A percentile compares a stretch with the other conserved stretches of the same genome.
Evolutionary conservation across 768 basidiomycete species (phyloP).

Genomic region (Amanita thiersii): DNA sequence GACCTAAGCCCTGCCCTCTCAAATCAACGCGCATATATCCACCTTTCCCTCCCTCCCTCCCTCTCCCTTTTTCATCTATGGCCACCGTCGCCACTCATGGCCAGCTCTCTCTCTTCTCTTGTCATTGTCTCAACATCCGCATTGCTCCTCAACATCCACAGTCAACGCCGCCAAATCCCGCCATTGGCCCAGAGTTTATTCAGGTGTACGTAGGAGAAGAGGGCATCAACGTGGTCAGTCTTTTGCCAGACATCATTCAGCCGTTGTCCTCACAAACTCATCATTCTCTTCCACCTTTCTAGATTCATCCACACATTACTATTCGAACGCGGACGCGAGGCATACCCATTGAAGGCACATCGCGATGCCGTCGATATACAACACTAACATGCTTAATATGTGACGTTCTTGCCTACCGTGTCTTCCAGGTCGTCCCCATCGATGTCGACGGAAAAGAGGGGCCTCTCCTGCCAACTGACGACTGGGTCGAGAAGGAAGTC

Average conservation of each 20-base stretch:
- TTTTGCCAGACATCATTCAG: constrained; percentile 1
- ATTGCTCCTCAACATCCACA: constrained; percentile 32
- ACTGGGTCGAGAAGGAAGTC: constrained; percentile 70
- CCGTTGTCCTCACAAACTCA: constrained; percentile 6
- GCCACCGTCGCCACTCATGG: constrained; percentile 18
- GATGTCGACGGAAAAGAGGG: constrained; percentile 57
- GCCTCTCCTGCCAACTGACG: constrained; percentile 59
- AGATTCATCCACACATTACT: constrained; percentile 68
- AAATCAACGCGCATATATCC: constrained; percentile 2
- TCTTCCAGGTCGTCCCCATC: constrained; percentile 47
- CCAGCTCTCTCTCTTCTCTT: constrained; percentile 34
- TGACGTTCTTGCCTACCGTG: constrained; percentile 58
- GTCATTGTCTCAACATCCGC: constrained; percentile 67
- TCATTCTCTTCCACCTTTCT: constrained; percentile 12
- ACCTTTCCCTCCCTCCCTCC: constrained; percentile 8
- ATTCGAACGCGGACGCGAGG: constrained; percentile 49
- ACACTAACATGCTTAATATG: constrained; percentile 67
- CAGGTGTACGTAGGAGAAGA: constrained; percentile 58
- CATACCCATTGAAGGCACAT: constrained; percentile 31
- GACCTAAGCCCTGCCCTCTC: constrained; percentile 2
- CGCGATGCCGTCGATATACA: constrained; percentile 49
- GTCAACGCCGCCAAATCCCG: constrained; percentile 21
- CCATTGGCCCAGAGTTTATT: constrained; percentile 33
- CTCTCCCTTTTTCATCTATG: constrained; percentile 17
- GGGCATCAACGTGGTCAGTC: constrained; percentile 58